Base-by-base conservation (phyloP, 1,284 basidiomycete species). In the Irpex sp. region DNA sequence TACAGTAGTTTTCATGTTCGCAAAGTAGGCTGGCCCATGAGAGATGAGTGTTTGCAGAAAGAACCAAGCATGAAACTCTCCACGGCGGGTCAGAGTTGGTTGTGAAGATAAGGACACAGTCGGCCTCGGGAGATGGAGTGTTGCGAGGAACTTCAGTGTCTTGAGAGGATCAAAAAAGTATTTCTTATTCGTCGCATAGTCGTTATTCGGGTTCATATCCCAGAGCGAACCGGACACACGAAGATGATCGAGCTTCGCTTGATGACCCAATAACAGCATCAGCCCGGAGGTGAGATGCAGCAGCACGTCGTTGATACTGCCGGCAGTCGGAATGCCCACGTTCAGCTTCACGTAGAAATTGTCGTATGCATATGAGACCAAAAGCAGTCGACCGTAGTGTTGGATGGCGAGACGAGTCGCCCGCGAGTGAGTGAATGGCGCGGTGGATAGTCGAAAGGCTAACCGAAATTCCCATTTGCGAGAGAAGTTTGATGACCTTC, bases 311-410 rank as follows among this genome's bases (percentile, higher is more conserved):
- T 19, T 19, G 4, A 65, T 40, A 37, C 69, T 67, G n/a, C 74
- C 71, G 1, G 71, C 58, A 0, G 72, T 75, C 2, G 72, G 71
- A 8, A 70, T 58, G 0, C 58, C 56, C 0, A 31, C 40, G 13
- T 73, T 69, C 3, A 75, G 49, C 19, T 71, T 64, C 1, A 74
- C 48, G 38, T 77, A 74, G 55, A 76, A 70, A 57, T 77, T 78
- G 64, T 78, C 72, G 47, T 75, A 77, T 8, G 69, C 72, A 54
- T 68, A 69, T 2, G 64, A 54, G 2, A 65, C 64, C 2, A 68
- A 57, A 1, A 71, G 63, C 2, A 69, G 69, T 55, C 66, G 63
- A 2, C 70, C 72, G 8, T 75, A 66, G 7, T 60, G 49, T 1
- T 59, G 47, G 2, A 76, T 56, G 0, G 11, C 19, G 2, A n/a